A percentile compares a stretch with the other conserved stretches of the same genome.
Conservation (phyloP, 495 filamentous ascomycete species). For the Apodospora peruviana region DNA sequence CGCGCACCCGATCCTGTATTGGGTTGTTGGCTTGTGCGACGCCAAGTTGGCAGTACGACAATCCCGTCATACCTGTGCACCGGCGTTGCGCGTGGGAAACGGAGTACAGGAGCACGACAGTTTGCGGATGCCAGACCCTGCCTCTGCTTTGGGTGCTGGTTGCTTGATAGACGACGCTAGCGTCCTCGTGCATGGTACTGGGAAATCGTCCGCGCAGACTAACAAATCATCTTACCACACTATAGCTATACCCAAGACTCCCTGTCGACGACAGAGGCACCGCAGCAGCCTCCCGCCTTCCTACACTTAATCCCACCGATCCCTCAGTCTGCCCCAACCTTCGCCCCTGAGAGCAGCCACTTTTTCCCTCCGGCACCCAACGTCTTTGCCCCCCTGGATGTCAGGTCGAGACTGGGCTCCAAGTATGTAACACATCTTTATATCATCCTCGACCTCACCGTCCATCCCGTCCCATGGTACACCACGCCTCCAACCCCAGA, state of each 20-base stretch:
- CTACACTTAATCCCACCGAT: slow-evolving; percentile 39
- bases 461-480: slow-evolving; percentile 18
- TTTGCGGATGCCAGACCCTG: slow-evolving; percentile 24
- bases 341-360: slow-evolving; percentile 38
- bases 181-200: slow-evolving; percentile 12
- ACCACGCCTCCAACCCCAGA: slow-evolving; percentile 18
- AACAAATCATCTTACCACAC: slow-evolving; percentile 22
- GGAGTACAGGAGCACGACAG: slow-evolving; percentile 16
- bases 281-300: slow-evolving; percentile 39
- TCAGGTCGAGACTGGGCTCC: slow-evolving; percentile 45
- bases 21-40: slow-evolving; percentile 32
- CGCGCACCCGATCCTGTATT: slow-evolving; percentile 37
- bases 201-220: slow-evolving; percentile 27
- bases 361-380: slow-evolving; percentile 40
- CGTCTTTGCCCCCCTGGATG: slow-evolving; percentile 40
- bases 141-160: slow-evolving; percentile 3
- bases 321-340: slow-evolving; percentile 38
- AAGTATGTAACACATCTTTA: slow-evolving; percentile 38
- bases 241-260: slow-evolving; percentile 43
- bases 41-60: slow-evolving; percentile 39
- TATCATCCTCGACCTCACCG: background rate
- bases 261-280: slow-evolving; percentile 41
- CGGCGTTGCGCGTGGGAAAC: slow-evolving; percentile 23
- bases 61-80: slow-evolving; percentile 36
- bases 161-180: slow-evolving; percentile 1